A percentile compares a stretch with the other conserved stretches of the same genome.
These are phyloP conservation scores for Cyberlindnera petersonii DNA, from an alignment of 805 yeast genomes.

Conservation along the genomic window DNA sequence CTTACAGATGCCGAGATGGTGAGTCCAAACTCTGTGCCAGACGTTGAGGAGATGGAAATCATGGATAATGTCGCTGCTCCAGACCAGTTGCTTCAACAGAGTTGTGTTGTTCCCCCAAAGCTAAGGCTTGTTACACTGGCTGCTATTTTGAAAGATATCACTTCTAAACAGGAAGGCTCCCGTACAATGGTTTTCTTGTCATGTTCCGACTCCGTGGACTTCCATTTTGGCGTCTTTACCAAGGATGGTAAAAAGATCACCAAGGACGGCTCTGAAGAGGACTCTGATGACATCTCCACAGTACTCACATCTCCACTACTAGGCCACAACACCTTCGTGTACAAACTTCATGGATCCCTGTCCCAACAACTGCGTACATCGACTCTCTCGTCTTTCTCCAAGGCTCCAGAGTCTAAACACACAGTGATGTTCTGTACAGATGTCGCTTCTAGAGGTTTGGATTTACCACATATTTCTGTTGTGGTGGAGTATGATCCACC, in stretches of 20 bases:
- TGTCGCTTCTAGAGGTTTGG: constrained; percentile 96
- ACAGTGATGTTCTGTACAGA: constrained; percentile 88
- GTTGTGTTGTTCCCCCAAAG: constrained; percentile 88
- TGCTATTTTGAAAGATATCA: constrained; percentile 54
- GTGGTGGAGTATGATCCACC: constrained; percentile 96
- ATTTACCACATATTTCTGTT: constrained; percentile 77
- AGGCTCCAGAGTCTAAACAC: constrained; percentile 42
- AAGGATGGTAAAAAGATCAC: constrained; percentile 42
- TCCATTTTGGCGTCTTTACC: constrained; percentile 75
- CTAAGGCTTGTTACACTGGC: constrained; percentile 78
- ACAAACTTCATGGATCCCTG: constrained; percentile 86
- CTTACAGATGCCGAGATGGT: constrained; percentile 72
- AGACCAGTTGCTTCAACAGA: constrained; percentile 80
- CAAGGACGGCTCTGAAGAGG: constrained; percentile 32
- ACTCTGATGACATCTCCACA: constrained; percentile 32
- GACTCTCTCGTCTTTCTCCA: constrained; percentile 47
- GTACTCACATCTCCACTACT: constrained; percentile 52
- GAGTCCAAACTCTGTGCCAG: constrained; percentile 31
- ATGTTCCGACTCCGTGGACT: constrained; percentile 95
- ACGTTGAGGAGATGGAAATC: constrained; percentile 26
- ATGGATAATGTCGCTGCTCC: constrained; percentile 57
- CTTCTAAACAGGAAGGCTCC: constrained; percentile 33
- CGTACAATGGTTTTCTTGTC: constrained; percentile 84
- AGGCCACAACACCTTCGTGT: constrained; percentile 41
- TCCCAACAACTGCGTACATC: constrained; percentile 79